Percentiles rank a stretch among this genome's conserved stretches.
phyloP scores from a whole-genome alignment of 164 flowering plant species.

The Annona cherimola region DNA sequence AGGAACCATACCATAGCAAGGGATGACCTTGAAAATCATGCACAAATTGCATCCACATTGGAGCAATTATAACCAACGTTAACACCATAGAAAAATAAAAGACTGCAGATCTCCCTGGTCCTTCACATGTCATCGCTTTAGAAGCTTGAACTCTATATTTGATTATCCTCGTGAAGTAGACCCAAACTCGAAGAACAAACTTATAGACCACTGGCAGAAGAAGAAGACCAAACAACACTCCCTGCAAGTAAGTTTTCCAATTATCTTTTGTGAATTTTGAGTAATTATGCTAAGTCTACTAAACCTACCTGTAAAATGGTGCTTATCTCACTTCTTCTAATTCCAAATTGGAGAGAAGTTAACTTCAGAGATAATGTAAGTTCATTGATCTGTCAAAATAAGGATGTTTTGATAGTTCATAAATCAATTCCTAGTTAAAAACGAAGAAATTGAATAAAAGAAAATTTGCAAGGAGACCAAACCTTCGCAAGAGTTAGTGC shows the following conservation, averaged over 20 bases:
- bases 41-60: conserved; percentile 86
- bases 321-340: conserved; percentile 67
- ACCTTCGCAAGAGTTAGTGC: conserved; percentile 59
- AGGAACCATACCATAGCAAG: conserved; percentile 55
- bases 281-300: conserved; percentile 6
- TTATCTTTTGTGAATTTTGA: conserved; percentile 4
- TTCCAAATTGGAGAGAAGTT: conserved; percentile 29
- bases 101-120: conserved; percentile 43
- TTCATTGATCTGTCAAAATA: conserved; percentile 37
- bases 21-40: conserved; percentile 74
- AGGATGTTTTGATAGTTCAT: conserved; percentile 4
- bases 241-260: conserved; percentile 42
- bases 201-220: conserved; percentile 57
- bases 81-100: conserved; percentile 54
- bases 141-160: conserved; percentile 14
- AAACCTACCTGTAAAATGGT: conserved; percentile 69
- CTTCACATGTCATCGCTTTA: conserved; percentile 22
- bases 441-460: no score
- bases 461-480: conserved; percentile 10
- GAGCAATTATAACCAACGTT: conserved; percentile 40
- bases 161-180: conserved; percentile 11
- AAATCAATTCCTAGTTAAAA: background rate
- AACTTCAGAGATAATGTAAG: conserved; percentile 30
- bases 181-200: conserved; percentile 31
- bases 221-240: conserved; percentile 71